Evolutionary conservation across 345 rosid genomes (phyloP).

Genomic region (Populus euphratica): DNA sequence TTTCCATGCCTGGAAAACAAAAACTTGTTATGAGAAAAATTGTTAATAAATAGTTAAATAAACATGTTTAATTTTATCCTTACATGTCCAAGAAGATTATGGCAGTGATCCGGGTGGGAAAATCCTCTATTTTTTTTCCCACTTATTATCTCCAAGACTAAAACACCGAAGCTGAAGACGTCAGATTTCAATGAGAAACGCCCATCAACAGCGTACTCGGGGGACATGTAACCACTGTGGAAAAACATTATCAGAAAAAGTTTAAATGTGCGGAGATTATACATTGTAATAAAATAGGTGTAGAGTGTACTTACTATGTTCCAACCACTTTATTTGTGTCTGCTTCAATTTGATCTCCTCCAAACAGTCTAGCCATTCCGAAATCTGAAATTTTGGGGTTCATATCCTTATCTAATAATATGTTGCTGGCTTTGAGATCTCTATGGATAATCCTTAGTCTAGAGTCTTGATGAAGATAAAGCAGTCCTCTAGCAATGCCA

Average conservation of each 20-base stretch:
- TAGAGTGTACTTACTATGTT: not conserved
- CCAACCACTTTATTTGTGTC: conserved; percentile 7
- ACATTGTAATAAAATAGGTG: not conserved
- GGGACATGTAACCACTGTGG: conserved; percentile 14
- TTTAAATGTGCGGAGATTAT: not conserved
- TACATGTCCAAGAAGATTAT: conserved; percentile 13
- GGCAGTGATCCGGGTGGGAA: not conserved
- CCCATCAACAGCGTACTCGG: conserved; percentile 5
- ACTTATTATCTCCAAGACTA: conserved; percentile 9
- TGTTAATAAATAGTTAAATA: no score
- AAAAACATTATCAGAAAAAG: no score
- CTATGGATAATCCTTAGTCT: conserved; percentile 18
- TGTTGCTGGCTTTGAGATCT: conserved; percentile 24
- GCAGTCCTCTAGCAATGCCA: conserved; percentile 40
- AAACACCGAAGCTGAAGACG: conserved; percentile 7
- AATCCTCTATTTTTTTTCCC: conserved; percentile 10
- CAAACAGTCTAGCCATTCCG: not conserved
- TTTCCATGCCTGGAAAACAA: conserved; percentile 24
- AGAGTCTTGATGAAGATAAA: conserved; percentile 40
- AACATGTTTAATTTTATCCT: not conserved
- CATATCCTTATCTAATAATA: conserved; percentile 10
- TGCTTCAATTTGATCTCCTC: not conserved
- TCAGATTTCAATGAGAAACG: conserved; percentile 6
- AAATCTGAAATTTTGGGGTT: conserved; percentile 9
- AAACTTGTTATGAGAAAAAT: no score